These are phyloP conservation scores for Aspergillus funiculosus DNA, from an alignment of 495 filamentous ascomycete genomes.

Conservation along the genomic window DNA sequence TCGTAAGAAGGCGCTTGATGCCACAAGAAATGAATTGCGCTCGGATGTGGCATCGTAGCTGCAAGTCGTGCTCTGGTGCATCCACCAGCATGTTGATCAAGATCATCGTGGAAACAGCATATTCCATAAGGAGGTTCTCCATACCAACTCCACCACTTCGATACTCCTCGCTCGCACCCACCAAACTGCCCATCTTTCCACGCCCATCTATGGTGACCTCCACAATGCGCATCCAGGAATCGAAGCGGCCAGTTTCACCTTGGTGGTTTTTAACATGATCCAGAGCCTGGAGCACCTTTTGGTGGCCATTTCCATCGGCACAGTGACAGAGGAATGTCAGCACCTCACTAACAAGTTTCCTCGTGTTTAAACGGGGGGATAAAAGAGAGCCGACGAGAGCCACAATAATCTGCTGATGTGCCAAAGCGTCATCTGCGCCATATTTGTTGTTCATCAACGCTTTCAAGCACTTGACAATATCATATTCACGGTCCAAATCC, in stretches of 20 bases:
- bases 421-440: slow-evolving; percentile 93
- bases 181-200: slow-evolving; percentile 96
- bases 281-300: slow-evolving; percentile 88
- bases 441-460: slow-evolving; percentile 99
- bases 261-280: slow-evolving; percentile 86
- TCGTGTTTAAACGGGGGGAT: slow-evolving; percentile 82
- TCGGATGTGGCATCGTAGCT: slow-evolving; percentile 86
- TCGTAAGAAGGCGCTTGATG: slow-evolving; percentile 86
- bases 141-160: slow-evolving; percentile 96
- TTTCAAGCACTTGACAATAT: slow-evolving; percentile 96
- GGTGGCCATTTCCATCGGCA: slow-evolving; percentile 88
- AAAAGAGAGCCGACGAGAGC: slow-evolving; percentile 82
- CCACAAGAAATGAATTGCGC: slow-evolving; percentile 96
- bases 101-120: slow-evolving; percentile 90
- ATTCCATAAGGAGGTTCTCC: slow-evolving; percentile 99
- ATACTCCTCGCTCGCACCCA: slow-evolving; percentile 94
- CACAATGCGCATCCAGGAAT: slow-evolving; percentile 98
- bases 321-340: slow-evolving; percentile 97
- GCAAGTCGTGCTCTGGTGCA: slow-evolving; percentile 79
- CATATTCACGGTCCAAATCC: slow-evolving; percentile 91
- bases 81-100: slow-evolving; percentile 96
- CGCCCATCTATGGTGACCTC: slow-evolving; percentile 96
- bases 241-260: slow-evolving; percentile 91
- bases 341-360: slow-evolving; percentile 94
- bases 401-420: slow-evolving; percentile 82